phyloP scores from a whole-genome alignment of 1,284 basidiomycete genomes.

The Trichosporon coremiiforme region DNA sequence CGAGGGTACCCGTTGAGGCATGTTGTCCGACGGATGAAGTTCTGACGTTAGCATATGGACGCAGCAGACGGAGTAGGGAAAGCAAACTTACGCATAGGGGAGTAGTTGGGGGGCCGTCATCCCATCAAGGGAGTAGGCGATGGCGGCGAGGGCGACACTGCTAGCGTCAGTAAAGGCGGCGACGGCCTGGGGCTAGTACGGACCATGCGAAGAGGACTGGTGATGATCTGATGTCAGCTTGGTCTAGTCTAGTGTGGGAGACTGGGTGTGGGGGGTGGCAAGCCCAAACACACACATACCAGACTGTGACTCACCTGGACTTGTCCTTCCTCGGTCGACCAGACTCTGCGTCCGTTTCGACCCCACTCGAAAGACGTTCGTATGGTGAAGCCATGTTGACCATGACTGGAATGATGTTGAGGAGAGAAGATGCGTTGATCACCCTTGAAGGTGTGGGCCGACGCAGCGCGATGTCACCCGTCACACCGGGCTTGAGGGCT shows the following conservation, averaged over 20 bases:
- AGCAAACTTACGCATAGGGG: constrained; percentile 3
- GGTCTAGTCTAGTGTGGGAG: neutral
- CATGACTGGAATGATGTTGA: neutral
- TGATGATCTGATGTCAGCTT: neutral
- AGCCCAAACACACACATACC: neutral
- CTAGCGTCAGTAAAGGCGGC: neutral
- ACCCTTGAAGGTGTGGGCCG: neutral
- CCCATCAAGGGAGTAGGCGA: constrained; percentile 6
- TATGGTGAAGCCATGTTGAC: neutral
- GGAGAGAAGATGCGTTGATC: neutral
- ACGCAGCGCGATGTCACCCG: neutral
- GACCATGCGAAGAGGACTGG: neutral
- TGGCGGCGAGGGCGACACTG: neutral
- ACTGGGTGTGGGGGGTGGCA: neutral
- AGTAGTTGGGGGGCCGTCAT: constrained; percentile 12
- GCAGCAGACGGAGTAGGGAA: neutral
- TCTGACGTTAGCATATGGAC: constrained; percentile 22
- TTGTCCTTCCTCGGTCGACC: neutral
- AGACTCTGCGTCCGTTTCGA: neutral
- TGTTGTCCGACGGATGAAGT: constrained; percentile 60
- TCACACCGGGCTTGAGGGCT: neutral
- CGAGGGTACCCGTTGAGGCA: constrained; percentile 68
- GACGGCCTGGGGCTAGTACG: neutral
- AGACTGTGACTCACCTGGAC: neutral
- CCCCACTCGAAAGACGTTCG: neutral